phyloP scores from a whole-genome alignment of 208 protist genomes.

The Willaertia magna region DNA sequence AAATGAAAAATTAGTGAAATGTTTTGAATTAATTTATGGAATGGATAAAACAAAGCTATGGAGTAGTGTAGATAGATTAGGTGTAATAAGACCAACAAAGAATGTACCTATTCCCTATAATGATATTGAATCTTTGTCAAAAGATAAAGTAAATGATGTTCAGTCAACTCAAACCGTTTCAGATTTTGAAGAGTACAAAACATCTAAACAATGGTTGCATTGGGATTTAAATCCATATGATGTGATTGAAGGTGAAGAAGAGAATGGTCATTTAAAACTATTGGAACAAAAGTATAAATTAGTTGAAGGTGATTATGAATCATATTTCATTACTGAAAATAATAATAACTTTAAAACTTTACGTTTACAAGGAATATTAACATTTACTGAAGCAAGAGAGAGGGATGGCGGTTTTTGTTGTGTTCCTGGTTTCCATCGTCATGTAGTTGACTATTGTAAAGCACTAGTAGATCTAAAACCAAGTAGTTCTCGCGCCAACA shows the following conservation, averaged over 20 bases:
- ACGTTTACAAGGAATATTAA: background rate
- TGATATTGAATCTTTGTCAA: background rate
- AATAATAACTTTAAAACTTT: background rate
- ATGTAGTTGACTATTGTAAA: background rate
- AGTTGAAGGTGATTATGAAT: background rate
- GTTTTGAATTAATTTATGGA: background rate
- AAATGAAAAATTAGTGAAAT: background rate
- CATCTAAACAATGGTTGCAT: background rate
- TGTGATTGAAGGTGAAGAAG: background rate
- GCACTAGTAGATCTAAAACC: no score
- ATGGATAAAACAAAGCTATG: background rate
- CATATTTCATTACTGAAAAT: background rate
- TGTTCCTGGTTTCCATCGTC: background rate
- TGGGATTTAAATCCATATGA: background rate
- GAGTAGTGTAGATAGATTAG: background rate
- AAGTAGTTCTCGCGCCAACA: background rate
- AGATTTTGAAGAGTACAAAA: background rate
- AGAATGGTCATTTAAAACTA: background rate
- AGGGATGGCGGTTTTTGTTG: background rate
- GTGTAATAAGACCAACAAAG: background rate
- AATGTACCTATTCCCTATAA: background rate
- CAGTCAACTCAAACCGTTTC: background rate
- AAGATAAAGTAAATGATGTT: background rate
- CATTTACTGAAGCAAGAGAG: background rate
- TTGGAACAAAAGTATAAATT: background rate